Base-by-base conservation (phyloP, 2,329 filamentous ascomycete species). In the Aureobasidium sp. region DNA sequence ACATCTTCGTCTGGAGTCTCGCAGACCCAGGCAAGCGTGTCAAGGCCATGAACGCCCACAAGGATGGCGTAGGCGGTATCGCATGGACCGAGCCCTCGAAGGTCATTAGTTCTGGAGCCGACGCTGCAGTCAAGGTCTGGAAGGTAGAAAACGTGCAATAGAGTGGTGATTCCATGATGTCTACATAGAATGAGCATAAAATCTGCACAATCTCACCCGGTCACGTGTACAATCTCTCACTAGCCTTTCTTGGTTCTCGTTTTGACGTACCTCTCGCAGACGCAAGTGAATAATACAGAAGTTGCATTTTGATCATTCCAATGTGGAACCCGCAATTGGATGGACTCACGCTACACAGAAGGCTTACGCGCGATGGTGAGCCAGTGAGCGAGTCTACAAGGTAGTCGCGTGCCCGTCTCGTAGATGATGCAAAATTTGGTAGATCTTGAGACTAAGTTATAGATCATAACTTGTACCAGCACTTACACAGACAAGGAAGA, bases 101-200 rank as follows among this genome's bases (percentile, higher is more conserved):
- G 76, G 81, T 97, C 55, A 86, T 89, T 11, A 95, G 88, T 68
- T 85, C 85, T 5, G 94, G 94, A 49, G 89, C 87, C 12, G 94
- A 99, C 81, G 93, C 90, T 37, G 87, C 90, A 0, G 83, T 99
- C 52, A 99, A 97, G 81, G 81, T 93, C 55, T 99, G 94, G 94
- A 82, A 77, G 65, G 83, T 90, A 5, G 78, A 82, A 60, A 82
- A 81, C 0, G 69, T 87, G 69, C 47, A 61, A 37, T 65, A 60
- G 45, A 51, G 11, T 17, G 12, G 29, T 14, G 14, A 17, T 48
- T 29, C n/a, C 1, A 20, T 47, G 22, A 29, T 41, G 7, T 17
- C 7, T 1, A 48, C n/a, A 9, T 8, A n/a, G 9, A 48, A 49
- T 20, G 17, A 20, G 3, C 17, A 51, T 7, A 49, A 8, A 36